phyloP scores from a whole-genome alignment of 2,329 filamentous ascomycete genomes.

The Diaporthe capsici region DNA sequence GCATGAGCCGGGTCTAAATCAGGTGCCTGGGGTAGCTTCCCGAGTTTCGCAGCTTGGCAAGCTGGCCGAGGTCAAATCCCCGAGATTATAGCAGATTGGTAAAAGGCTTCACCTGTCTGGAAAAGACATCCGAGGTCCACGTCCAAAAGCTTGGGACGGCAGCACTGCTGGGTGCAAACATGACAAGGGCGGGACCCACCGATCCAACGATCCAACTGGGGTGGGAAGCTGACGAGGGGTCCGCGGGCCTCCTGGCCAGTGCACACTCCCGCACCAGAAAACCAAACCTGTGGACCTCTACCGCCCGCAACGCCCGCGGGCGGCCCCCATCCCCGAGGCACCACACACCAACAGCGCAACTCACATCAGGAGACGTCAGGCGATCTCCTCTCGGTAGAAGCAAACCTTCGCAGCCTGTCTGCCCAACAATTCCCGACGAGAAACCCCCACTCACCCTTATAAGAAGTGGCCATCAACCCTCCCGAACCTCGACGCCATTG shows the following conservation, averaged over 20 bases:
- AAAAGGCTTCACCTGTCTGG: slow-evolving; percentile 18
- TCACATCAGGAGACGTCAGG: slow-evolving; percentile 32
- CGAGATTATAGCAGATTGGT: not conserved
- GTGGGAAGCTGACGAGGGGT: slow-evolving; percentile 6
- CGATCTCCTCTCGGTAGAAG: not conserved
- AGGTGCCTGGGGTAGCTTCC: slow-evolving; percentile 1
- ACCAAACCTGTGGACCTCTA: slow-evolving; percentile 5
- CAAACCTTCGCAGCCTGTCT: not conserved
- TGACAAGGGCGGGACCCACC: slow-evolving; percentile 27
- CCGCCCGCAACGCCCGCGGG: not conserved
- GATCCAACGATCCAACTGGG: not conserved
- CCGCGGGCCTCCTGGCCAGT: slow-evolving; percentile 31
- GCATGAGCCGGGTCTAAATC: not conserved
- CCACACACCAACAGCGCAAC: slow-evolving; percentile 14
- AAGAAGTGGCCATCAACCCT: slow-evolving; percentile 5
- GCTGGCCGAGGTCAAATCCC: slow-evolving; percentile 3
- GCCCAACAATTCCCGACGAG: not conserved
- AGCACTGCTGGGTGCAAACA: not conserved
- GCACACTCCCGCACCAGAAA: slow-evolving; percentile 15
- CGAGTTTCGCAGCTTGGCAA: not conserved
- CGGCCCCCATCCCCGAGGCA: slow-evolving; percentile 21
- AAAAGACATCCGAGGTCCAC: slow-evolving; percentile 6
- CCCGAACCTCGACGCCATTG: not conserved
- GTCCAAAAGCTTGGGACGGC: slow-evolving; percentile 23
- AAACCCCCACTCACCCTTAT: not conserved